Conservation (phyloP, 106 monocot genomes). For the Dioscorea alata region DNA sequence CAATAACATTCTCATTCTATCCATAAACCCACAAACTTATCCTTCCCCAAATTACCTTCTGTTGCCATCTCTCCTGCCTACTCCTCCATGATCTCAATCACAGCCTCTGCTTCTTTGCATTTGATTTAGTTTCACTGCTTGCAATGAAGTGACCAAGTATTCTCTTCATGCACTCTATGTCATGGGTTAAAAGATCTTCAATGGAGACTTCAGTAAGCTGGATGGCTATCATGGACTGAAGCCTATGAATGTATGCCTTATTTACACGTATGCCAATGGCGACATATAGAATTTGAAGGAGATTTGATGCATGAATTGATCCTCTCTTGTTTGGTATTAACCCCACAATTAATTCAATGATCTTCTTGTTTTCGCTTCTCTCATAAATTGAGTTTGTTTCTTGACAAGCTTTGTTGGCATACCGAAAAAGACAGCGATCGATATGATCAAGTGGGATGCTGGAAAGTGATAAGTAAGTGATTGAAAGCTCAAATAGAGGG, state of each 20-base stretch:
- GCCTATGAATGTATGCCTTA: too few relatives aligned
- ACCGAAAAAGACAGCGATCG: constrained; percentile 19
- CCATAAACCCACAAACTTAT: constrained; percentile 20
- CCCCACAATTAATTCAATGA: too few relatives aligned
- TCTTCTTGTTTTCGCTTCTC: not conserved
- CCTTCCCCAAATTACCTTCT: constrained; percentile 24
- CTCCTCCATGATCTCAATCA: constrained; percentile 18
- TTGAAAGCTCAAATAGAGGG: constrained; percentile 9
- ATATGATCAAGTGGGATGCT: constrained; percentile 2
- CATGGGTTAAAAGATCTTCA: too few relatives aligned
- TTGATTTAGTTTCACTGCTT: not conserved
- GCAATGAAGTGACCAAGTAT: constrained; percentile 22
- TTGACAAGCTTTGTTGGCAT: not conserved
- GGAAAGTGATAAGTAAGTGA: constrained; percentile 5
- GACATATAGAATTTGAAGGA: too few relatives aligned
- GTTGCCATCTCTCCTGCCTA: constrained; percentile 18
- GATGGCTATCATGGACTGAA: too few relatives aligned
- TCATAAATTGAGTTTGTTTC: not conserved
- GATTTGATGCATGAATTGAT: too few relatives aligned
- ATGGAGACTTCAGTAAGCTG: too few relatives aligned
- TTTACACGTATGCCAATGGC: too few relatives aligned
- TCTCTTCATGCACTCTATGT: too few relatives aligned
- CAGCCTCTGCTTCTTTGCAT: constrained; percentile 7
- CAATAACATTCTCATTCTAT: constrained; percentile 13
- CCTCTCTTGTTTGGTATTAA: too few relatives aligned